Evolutionary conservation across 2,329 filamentous ascomycete species (phyloP).

Genomic region (Hirsutella rhossiliensis): DNA sequence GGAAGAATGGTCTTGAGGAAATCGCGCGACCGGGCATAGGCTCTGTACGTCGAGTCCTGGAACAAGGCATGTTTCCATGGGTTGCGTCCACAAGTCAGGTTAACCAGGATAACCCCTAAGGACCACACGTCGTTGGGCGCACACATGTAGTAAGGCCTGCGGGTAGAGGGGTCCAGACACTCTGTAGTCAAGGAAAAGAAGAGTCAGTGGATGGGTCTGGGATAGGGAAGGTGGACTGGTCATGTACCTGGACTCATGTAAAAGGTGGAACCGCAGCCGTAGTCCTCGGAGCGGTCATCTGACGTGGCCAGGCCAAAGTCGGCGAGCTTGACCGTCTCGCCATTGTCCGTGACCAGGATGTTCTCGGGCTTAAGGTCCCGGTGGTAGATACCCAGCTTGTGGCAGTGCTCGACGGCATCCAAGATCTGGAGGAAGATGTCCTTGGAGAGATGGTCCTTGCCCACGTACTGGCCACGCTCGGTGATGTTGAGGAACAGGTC

Average conservation of each 20-base stretch:
- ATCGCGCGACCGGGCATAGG: conserved; percentile 71
- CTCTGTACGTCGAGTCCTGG: conserved; percentile 90
- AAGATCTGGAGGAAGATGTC: conserved; percentile 87
- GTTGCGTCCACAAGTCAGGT: conserved; percentile 94
- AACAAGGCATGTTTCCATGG: conserved; percentile 94
- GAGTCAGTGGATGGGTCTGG: conserved; percentile 3
- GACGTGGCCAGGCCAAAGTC: conserved; percentile 94
- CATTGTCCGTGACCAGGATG: conserved; percentile 80
- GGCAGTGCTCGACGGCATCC: conserved; percentile 93
- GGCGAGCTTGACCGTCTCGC: conserved; percentile 85
- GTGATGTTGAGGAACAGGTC: conserved; percentile 97
- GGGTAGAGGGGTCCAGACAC: conserved; percentile 68
- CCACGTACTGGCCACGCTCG: conserved; percentile 83
- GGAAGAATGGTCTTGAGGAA: conserved; percentile 92
- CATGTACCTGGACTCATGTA: conserved; percentile 97
- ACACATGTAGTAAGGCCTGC: conserved; percentile 73
- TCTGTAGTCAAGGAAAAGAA: conserved; percentile 40
- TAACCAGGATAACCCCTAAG: conserved; percentile 94
- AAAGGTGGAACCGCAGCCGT: conserved; percentile 95
- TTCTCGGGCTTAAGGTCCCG: conserved; percentile 98
- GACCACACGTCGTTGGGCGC: conserved; percentile 97
- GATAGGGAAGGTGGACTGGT: neutral
- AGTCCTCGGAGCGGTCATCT: conserved; percentile 76
- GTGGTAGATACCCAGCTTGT: conserved; percentile 88
- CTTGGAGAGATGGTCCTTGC: conserved; percentile 80